These are phyloP conservation scores for Aechmea fasciata DNA, from an alignment of 176 grass and related monocot genomes.

Conservation along the genomic window DNA sequence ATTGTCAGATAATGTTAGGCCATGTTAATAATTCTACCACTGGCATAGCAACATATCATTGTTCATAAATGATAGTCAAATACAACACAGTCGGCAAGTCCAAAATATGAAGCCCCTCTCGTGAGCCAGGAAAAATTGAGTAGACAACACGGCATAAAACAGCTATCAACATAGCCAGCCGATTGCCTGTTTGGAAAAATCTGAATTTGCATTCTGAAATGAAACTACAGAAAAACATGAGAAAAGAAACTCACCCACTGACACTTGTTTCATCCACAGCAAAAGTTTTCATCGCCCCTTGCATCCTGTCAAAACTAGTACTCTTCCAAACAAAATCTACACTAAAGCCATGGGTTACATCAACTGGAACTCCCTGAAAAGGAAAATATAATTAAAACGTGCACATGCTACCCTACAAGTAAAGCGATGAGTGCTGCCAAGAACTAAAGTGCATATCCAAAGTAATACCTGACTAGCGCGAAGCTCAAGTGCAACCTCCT, in stretches of 20 bases:
- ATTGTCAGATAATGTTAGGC: no score
- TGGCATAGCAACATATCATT: not conserved
- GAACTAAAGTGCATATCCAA: not conserved
- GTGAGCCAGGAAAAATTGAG: no score
- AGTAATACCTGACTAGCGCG: constrained; percentile 72
- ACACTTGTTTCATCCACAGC: constrained; percentile 99
- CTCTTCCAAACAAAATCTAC: constrained; percentile 99
- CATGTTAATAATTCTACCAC: no score
- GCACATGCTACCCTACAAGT: not conserved
- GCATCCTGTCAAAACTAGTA: constrained; percentile 99
- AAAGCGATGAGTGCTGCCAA: not conserved
- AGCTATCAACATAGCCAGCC: no score
- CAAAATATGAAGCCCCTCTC: not conserved
- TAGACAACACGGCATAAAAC: no score
- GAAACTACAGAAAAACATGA: not conserved
- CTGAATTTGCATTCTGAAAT: not conserved
- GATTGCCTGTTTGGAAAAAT: not conserved
- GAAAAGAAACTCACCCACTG: constrained; percentile 67
- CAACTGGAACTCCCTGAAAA: constrained; percentile 78
- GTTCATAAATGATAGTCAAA: not conserved
- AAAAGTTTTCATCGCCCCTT: constrained; percentile 98
- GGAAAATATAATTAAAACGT: constrained; percentile 7
- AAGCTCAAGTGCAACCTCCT: constrained; percentile 98
- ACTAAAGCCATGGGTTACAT: constrained; percentile 85
- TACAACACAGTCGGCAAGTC: not conserved